A percentile compares a stretch with the other conserved stretches of the same genome.
phyloP scores from a whole-genome alignment of 129 eudicot species.

The Cynara cardunculus region DNA sequence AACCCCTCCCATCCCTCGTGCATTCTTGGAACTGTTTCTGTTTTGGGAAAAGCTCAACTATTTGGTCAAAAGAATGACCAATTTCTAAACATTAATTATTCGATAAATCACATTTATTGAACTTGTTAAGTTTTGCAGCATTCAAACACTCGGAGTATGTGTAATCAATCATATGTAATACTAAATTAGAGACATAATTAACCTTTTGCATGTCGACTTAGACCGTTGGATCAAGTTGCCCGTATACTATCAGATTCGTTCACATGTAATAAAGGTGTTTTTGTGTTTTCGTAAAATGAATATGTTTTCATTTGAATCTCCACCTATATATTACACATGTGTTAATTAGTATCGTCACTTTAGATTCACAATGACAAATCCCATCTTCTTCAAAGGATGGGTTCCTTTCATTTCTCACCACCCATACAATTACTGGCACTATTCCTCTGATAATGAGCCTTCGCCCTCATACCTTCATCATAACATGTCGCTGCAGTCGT shows the following conservation, averaged over 20 bases:
- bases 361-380: constrained; percentile 35
- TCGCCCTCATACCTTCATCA: constrained; percentile 9
- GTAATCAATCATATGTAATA: no score
- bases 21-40: constrained; percentile 18
- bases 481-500: constrained; percentile 17
- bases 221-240: no score
- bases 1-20: constrained; percentile 30
- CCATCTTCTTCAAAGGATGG: constrained; percentile 22
- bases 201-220: no score
- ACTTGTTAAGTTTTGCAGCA: not conserved
- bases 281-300: no score
- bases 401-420: constrained; percentile 33
- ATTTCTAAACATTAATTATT: constrained; percentile 4
- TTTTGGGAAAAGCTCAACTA: constrained; percentile 10
- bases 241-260: not conserved
- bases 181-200: no score
- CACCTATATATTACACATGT: not conserved
- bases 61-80: constrained; percentile 28
- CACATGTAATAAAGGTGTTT: no score
- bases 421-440: constrained; percentile 21
- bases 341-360: constrained; percentile 4
- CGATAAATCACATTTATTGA: not conserved
- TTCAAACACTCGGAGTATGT: not conserved
- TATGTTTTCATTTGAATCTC: no score
- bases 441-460: constrained; percentile 14